Conservation (phyloP, 179 eudicot species). For the Beta macrorhiza region DNA sequence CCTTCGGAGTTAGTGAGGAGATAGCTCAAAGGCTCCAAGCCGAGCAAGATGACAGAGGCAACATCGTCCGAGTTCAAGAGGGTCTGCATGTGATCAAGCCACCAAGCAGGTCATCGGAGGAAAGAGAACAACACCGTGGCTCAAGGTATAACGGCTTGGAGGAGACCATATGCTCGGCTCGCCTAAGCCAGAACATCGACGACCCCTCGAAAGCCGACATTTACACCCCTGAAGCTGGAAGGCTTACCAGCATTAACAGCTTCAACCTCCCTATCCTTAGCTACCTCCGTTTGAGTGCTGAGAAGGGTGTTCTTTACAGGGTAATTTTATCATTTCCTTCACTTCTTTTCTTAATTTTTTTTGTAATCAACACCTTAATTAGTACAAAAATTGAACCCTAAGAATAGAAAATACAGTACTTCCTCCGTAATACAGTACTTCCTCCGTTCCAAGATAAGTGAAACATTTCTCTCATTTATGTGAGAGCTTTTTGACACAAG, state of each 20-base stretch:
- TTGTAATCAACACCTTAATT: too few species aligned
- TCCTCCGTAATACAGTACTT: too few species aligned
- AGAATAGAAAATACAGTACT: too few species aligned
- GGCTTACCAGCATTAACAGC: constrained; percentile 50
- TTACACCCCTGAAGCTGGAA: constrained; percentile 63
- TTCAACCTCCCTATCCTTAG: constrained; percentile 55
- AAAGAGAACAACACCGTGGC: constrained; percentile 20
- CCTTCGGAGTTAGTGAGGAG: constrained; percentile 50
- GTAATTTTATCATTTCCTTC: constrained; percentile 28
- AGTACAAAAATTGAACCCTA: too few species aligned
- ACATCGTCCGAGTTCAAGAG: constrained; percentile 44
- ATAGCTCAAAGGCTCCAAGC: constrained; percentile 48
- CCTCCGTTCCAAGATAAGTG: too few species aligned
- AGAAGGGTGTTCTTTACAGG: constrained; percentile 59
- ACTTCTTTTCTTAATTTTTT: too few species aligned
- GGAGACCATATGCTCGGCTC: constrained; percentile 58
- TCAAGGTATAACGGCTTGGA: constrained; percentile 50
- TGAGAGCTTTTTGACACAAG: too few species aligned
- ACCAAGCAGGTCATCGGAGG: constrained; percentile 28
- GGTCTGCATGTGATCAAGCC: constrained; percentile 60
- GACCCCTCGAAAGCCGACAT: constrained; percentile 48
- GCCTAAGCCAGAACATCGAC: constrained; percentile 45
- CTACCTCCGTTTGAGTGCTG: constrained; percentile 52
- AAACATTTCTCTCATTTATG: too few species aligned
- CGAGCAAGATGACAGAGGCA: constrained; percentile 61